These are phyloP conservation scores for Dictyostelium firmibasis DNA, from an alignment of 78 protist genomes.

Conservation along the genomic window DNA sequence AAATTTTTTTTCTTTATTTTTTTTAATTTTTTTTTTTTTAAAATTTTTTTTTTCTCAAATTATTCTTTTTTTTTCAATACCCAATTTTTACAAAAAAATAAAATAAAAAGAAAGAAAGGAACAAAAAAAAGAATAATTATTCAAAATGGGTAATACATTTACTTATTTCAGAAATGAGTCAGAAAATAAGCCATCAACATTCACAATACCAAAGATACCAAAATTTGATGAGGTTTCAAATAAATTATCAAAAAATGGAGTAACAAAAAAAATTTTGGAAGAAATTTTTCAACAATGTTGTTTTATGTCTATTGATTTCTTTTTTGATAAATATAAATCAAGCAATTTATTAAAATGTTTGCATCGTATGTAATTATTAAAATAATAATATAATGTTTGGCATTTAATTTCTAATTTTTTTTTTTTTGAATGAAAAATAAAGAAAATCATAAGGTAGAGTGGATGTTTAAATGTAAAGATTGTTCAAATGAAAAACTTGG, in stretches of 20 bases:
- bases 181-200: not conserved
- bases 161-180: not conserved
- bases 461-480: conserved; percentile 53
- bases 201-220: conserved; percentile 11
- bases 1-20: no score
- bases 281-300: conserved; percentile 33
- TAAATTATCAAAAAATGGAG: conserved; percentile 11
- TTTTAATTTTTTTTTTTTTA: no score
- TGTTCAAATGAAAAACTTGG: conserved; percentile 1
- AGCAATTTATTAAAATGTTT: conserved; percentile 53
- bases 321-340: conserved; percentile 61
- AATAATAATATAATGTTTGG: no score
- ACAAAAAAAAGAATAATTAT: not conserved
- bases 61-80: no score
- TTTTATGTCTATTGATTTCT: conserved; percentile 49
- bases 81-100: no score
- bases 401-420: no score
- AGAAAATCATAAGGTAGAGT: conserved; percentile 11
- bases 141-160: conserved; percentile 8
- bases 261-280: conserved; percentile 1
- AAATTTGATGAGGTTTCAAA: conserved; percentile 9
- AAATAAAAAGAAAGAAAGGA: no score
- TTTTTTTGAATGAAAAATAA: no score
- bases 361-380: not conserved
- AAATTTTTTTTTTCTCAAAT: no score